A percentile compares a stretch with the other conserved stretches of the same genome.
phyloP scores from a whole-genome alignment of 768 basidiomycete species.

The Boletus speciosus region DNA sequence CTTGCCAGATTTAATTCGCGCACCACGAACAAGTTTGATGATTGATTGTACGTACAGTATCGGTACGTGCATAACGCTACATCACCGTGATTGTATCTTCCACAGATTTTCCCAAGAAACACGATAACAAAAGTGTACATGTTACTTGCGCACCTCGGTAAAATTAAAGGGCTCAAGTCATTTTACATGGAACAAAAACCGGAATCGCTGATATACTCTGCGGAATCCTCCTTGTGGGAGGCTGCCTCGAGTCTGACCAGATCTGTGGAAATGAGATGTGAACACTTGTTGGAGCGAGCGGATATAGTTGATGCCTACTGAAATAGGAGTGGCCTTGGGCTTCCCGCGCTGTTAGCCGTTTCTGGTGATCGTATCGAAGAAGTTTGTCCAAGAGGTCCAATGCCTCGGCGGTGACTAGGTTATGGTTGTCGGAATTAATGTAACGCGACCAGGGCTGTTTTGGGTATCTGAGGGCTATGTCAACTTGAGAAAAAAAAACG shows the following conservation, averaged over 20 bases:
- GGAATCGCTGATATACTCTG: conserved; percentile 46
- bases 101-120: conserved; percentile 7
- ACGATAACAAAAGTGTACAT: conserved; percentile 3
- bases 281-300: conserved; percentile 13
- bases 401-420: conserved; percentile 57
- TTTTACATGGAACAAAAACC: conserved; percentile 43
- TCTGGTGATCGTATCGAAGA: conserved; percentile 66
- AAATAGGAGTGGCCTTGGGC: conserved; percentile 67
- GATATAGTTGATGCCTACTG: conserved; percentile 37
- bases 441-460: conserved; percentile 65
- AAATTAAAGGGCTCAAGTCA: background rate
- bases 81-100: conserved; percentile 12
- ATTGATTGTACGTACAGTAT: conserved; percentile 9
- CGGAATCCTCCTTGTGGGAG: conserved; percentile 38
- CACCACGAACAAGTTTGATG: conserved; percentile 2
- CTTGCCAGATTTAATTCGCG: conserved; percentile 15
- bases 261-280: conserved; percentile 35
- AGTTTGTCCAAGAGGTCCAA: conserved; percentile 66
- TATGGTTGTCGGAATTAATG: conserved; percentile 55
- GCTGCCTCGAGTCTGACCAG: conserved; percentile 46
- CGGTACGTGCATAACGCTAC: conserved; percentile 10
- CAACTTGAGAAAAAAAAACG: background rate
- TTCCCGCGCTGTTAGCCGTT: conserved; percentile 64
- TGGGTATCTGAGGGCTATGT: conserved; percentile 41
- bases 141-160: background rate